phyloP scores from a whole-genome alignment of 352 stramenopile species.

The Phytophthora rubi region DNA sequence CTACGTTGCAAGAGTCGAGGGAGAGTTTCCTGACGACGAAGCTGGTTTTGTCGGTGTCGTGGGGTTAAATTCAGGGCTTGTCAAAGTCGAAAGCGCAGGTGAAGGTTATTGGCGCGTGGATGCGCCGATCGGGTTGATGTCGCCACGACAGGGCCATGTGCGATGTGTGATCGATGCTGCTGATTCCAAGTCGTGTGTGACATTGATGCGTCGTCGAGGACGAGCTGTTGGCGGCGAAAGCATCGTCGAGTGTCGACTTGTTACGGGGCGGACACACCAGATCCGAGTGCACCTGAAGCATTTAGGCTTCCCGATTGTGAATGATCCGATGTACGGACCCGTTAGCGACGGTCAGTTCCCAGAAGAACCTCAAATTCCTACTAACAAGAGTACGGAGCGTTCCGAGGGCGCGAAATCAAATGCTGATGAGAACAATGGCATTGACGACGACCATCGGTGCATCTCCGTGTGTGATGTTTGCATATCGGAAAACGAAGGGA shows the following conservation, averaged over 20 bases:
- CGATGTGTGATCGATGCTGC: conserved; percentile 31
- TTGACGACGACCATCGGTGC: conserved; percentile 23
- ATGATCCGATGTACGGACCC: conserved; percentile 94
- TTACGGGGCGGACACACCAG: conserved; percentile 95
- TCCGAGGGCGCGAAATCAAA: neutral
- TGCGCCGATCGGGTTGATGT: conserved; percentile 45
- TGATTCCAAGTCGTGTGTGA: conserved; percentile 48
- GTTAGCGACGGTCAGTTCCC: neutral
- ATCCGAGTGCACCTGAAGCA: conserved; percentile 94
- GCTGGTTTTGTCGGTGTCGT: conserved; percentile 17
- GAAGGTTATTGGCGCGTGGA: conserved; percentile 46
- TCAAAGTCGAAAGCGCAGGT: conserved; percentile 17
- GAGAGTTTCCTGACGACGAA: conserved; percentile 43
- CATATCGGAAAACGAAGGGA: conserved; percentile 4
- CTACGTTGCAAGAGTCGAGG: conserved; percentile 59
- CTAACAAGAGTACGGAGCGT: neutral
- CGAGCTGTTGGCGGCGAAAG: conserved; percentile 43
- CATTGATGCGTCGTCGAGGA: conserved; percentile 44
- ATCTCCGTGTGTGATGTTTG: conserved; percentile 33
- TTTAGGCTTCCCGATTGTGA: conserved; percentile 90
- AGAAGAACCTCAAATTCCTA: neutral
- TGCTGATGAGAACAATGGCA: neutral
- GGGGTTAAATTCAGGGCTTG: conserved; percentile 20
- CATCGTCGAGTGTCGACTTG: conserved; percentile 89
- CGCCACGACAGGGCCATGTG: conserved; percentile 30